Evolutionary conservation across 176 grass and related monocot genomes (phyloP), one percentile per base, ranked within the genome.

Genomic region (Dendrocalamus sinicus): DNA sequence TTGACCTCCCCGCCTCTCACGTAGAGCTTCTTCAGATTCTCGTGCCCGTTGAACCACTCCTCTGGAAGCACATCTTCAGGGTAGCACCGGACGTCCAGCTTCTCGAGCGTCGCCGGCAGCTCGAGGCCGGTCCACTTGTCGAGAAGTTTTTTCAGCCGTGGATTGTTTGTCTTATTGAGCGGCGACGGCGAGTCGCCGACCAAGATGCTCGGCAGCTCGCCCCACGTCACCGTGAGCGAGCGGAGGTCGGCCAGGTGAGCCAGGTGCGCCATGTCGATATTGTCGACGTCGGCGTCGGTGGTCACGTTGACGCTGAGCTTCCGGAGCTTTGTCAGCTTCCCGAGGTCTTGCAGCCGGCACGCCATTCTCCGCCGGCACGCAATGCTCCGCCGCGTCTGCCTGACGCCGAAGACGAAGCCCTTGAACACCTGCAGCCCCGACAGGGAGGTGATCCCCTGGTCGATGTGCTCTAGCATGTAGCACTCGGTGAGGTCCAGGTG

Each of bases 391-490:
- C 48, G 64, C 37, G 15, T 6, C 26, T 11, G 9, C 28, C 51
- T 59, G 6, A 55, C 10, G 7, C 74, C 22, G 8, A 90, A 90
- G 3, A 90, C 58, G 30, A 90, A 90, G 15, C 89, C 84, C 74
- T 87, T 90, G 60, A 87, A 74, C 41, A 90, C 89, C 0, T 5
- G 84, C 30, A 87, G 53, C 68, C 83, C 52, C 0, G 78, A 9
- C 4, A 92, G 86, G 40, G 20, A 41, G 8, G 39, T 59, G 9
- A 92, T 54, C 5, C 46, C 86, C 3, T 2, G 2, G 1, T 39
- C 50, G 46, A 92, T 86, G 51, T 89, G 57, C 50, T 92, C 86
- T 6, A 92, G 45, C 90, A 92, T 83, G 51, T 86, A 92, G 78
- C 90, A 92, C 43, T 92, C 83, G 1, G 67, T 83, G 43, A 92